A percentile compares a stretch with the other conserved stretches of the same genome.
phyloP scores from a whole-genome alignment of 495 filamentous ascomycete species.

The Oleoguttula mirabilis region DNA sequence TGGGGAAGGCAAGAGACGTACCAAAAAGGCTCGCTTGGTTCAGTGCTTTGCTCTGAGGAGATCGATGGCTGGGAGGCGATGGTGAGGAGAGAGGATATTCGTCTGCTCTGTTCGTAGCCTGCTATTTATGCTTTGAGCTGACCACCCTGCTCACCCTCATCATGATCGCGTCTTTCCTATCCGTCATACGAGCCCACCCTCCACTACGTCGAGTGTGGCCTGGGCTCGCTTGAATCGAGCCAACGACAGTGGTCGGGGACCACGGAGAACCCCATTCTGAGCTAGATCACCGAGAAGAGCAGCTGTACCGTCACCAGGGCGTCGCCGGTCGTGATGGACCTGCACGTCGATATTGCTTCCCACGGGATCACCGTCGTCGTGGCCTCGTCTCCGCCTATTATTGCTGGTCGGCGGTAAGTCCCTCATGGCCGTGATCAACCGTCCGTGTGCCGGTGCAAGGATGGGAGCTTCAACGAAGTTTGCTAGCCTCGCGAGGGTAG shows the following conservation, averaged over 20 bases:
- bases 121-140: conserved; percentile 19
- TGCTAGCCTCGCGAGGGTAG: conserved; percentile 1
- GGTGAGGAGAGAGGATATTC: too few species aligned
- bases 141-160: too few species aligned
- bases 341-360: conserved; percentile 11
- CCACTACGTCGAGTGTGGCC: conserved; percentile 1
- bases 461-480: conserved; percentile 6
- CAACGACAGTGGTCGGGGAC: conserved; percentile 13
- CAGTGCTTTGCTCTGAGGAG: too few species aligned
- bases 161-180: too few species aligned
- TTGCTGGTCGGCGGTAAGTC: not conserved
- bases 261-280: conserved; percentile 8
- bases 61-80: too few species aligned
- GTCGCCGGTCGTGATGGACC: conserved; percentile 8
- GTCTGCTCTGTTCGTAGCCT: too few species aligned
- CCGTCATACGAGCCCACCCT: too few species aligned
- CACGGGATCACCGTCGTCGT: conserved; percentile 17
- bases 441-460: conserved; percentile 11
- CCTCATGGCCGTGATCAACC: conserved; percentile 6
- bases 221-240: conserved; percentile 9
- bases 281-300: conserved; percentile 13
- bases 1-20: too few species aligned
- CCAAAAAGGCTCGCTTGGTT: too few species aligned
- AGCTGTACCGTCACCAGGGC: conserved; percentile 13
- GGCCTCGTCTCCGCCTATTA: conserved; percentile 16